Evolutionary conservation across 345 rosid genomes (phyloP), one percentile per base, ranked within the genome.

Genomic region (Erysimum cheiranthoides): DNA sequence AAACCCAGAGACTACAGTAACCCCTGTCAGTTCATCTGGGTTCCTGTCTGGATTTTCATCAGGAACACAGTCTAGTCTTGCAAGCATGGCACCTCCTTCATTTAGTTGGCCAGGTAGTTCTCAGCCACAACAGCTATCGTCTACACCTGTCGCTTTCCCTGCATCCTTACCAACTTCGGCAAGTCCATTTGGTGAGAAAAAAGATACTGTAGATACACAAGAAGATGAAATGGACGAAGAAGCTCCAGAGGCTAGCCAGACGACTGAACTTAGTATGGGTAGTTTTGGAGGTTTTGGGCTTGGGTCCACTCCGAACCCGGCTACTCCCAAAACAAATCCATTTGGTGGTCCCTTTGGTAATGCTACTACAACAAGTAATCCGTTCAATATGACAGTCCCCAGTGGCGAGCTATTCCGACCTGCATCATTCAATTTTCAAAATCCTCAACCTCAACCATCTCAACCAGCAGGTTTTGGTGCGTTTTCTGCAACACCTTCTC

Each of bases 161-260:
- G 59, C 81, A 25, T 50, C 84, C 8, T 21, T 70, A 42, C 60
- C 86, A 56, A 54, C 81, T 74, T 80, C 85, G 73, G 76, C 62
- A 68, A 73, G 76, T 82, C 35, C 75, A 45, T 28, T 76, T 47
- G 67, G 57, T 74, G 86, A 75, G 64, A 88, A 82, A 68, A 80
- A 67, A 66, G 89, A 86, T 50, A 75, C 61, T 66, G 74, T 70
- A 21, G 87, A 74, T 61, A 58, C 84, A 10, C 92, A 84, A 76
- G 99, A 90, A 81, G 99, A 92, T 85, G 98, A 89, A 76, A 95
- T 95, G 99, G 99, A 95, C 73, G 99, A 95, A 89, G 98, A 84
- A 75, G 96, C 92, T 80, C 85, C 97, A 49, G 99, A 89, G 83
- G 66, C 86, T 30, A 79, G 73, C 80, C 83, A 70, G 47, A 65